Evolutionary conservation across 257 asterid species (phyloP).

Genomic region (Solanum raphanifolium): DNA sequence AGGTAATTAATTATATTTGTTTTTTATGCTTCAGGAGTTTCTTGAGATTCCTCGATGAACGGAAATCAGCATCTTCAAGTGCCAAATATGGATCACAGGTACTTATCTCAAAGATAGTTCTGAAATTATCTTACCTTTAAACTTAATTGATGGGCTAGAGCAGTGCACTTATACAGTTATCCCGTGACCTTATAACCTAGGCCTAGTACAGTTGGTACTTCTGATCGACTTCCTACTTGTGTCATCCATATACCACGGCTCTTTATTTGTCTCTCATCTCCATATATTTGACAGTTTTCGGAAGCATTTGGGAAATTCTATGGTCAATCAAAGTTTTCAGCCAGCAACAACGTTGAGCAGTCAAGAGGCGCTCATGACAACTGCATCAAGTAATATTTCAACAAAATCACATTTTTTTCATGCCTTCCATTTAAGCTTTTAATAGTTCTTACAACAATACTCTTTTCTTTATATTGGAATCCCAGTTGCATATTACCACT

Average conservation of each 20-base stretch:
- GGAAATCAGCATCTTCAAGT: slow-evolving; percentile 40
- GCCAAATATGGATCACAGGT: slow-evolving; percentile 90
- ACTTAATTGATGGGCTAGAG: background rate
- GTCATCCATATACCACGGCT: background rate
- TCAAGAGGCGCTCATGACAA: slow-evolving; percentile 68
- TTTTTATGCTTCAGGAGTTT: slow-evolving; percentile 55
- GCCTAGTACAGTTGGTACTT: background rate
- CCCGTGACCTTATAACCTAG: background rate
- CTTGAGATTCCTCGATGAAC: slow-evolving; percentile 78
- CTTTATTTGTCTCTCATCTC: background rate
- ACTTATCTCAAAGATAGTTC: background rate
- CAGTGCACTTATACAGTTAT: background rate
- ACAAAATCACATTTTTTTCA: background rate
- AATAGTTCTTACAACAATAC: background rate
- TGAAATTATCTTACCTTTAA: background rate
- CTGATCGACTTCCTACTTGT: background rate
- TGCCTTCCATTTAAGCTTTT: background rate
- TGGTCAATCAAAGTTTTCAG: slow-evolving; percentile 62
- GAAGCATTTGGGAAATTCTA: slow-evolving; percentile 85
- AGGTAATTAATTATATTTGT: background rate
- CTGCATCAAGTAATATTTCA: slow-evolving; percentile 59
- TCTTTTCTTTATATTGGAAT: background rate
- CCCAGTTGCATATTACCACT: slow-evolving; percentile 63
- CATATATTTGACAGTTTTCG: slow-evolving; percentile 43
- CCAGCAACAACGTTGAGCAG: slow-evolving; percentile 48